These are phyloP conservation scores for Allium fistulosum DNA, from an alignment of 106 monocot species.

Conservation along the genomic window DNA sequence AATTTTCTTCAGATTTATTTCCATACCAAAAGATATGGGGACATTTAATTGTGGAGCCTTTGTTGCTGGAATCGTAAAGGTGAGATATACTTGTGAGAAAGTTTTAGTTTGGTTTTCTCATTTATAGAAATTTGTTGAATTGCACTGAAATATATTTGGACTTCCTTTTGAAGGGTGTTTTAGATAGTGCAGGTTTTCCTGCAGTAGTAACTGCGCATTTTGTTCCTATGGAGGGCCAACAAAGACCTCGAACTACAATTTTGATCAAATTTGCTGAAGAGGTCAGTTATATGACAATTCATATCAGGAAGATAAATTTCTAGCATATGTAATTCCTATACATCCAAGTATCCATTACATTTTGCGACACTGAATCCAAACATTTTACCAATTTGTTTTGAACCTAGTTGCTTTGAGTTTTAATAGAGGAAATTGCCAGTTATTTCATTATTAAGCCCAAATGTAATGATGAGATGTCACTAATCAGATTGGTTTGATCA, in stretches of 20 bases:
- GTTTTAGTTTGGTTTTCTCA: not conserved
- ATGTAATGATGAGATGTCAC: too few species aligned
- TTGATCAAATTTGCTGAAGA: slow-evolving; percentile 97
- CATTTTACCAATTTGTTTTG: too few species aligned
- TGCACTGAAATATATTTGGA: too few species aligned
- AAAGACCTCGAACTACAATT: slow-evolving; percentile 87
- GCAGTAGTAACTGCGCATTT: slow-evolving; percentile 98
- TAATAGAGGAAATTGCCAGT: too few species aligned
- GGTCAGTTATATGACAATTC: slow-evolving; percentile 29
- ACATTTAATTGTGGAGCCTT: slow-evolving; percentile 97
- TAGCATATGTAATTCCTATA: not conserved
- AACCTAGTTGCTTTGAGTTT: too few species aligned
- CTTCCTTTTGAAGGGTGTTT: slow-evolving; percentile 56
- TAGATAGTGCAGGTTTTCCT: slow-evolving; percentile 88
- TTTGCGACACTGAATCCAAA: too few species aligned
- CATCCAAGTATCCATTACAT: too few species aligned
- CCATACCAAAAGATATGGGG: slow-evolving; percentile 97
- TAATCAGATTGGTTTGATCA: too few species aligned
- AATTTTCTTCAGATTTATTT: slow-evolving; percentile 73
- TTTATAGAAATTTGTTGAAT: slow-evolving; percentile 4
- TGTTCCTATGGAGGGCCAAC: slow-evolving; percentile 90
- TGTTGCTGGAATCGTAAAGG: slow-evolving; percentile 95
- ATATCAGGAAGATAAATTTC: not conserved
- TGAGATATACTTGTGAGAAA: slow-evolving; percentile 13
- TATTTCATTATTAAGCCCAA: too few species aligned